Evolutionary conservation across 352 stramenopile species (phyloP).

Genomic region (Phytophthora podocarpi): DNA sequence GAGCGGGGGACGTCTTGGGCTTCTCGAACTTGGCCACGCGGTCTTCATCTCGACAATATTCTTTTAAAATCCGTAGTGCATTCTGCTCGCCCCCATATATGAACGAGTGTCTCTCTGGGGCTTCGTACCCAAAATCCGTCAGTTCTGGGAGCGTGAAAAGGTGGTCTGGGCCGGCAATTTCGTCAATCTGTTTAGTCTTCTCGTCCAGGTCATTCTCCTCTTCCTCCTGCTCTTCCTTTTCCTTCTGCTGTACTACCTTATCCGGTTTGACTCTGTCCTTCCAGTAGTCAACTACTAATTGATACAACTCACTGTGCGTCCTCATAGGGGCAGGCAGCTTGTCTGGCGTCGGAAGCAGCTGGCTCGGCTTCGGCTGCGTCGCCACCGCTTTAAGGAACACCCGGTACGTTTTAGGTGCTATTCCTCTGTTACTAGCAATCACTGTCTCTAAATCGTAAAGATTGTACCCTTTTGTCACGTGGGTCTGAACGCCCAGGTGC

Average conservation of each 20-base stretch:
- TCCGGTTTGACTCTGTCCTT: constrained; percentile 28
- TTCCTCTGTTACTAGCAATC: constrained; percentile 55
- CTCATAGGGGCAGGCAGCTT: constrained; percentile 47
- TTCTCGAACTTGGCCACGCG: constrained; percentile 97
- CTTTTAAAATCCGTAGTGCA: constrained; percentile 62
- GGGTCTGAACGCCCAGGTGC: constrained; percentile 67
- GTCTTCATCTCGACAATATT: constrained; percentile 78
- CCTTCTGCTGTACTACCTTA: constrained; percentile 12
- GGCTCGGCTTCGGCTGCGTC: constrained; percentile 54
- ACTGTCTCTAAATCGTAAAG: constrained; percentile 77
- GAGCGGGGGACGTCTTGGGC: constrained; percentile 94
- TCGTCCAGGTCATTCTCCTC: constrained; percentile 20
- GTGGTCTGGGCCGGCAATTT: constrained; percentile 61
- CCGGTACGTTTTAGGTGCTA: constrained; percentile 79
- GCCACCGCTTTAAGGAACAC: constrained; percentile 64
- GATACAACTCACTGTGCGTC: constrained; percentile 60
- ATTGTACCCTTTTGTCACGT: constrained; percentile 66
- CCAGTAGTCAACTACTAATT: constrained; percentile 69
- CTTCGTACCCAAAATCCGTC: constrained; percentile 66
- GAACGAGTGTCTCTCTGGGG: constrained; percentile 61
- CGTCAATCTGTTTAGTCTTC: constrained; percentile 34
- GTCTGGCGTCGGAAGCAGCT: constrained; percentile 51
- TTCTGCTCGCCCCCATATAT: constrained; percentile 79
- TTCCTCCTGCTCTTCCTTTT: constrained; percentile 20
- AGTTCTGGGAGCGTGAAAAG: constrained; percentile 72